Conservation (phyloP, 495 filamentous ascomycete species). For the Aspergillus biplanus region DNA sequence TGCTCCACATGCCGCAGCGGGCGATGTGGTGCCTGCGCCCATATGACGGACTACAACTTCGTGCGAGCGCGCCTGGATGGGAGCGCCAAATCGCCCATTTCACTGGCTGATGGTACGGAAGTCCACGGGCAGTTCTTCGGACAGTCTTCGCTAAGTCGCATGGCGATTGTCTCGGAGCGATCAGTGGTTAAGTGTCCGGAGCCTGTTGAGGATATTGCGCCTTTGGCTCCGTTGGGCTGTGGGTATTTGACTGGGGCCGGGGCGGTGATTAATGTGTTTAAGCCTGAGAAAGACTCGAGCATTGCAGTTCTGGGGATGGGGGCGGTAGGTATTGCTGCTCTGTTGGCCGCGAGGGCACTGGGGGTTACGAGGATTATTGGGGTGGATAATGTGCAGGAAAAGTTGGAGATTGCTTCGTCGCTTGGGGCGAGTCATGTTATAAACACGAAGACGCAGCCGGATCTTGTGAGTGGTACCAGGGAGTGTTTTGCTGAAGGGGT, state of each 20-base stretch:
- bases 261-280: constrained; percentile 45
- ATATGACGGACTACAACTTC: constrained; percentile 45
- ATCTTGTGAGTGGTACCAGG: constrained; percentile 33
- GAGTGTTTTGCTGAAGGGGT: constrained; percentile 36
- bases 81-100: constrained; percentile 23
- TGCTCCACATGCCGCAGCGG: constrained; percentile 34
- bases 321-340: constrained; percentile 46
- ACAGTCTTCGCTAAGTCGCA: constrained; percentile 42
- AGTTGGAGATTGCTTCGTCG: constrained; percentile 42
- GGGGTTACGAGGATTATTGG: constrained; percentile 41
- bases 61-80: constrained; percentile 28
- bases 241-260: constrained; percentile 53
- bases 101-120: constrained; percentile 29
- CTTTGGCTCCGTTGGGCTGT: constrained; percentile 49
- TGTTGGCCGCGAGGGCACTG: constrained; percentile 34
- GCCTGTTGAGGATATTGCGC: constrained; percentile 30
- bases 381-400: constrained; percentile 45
- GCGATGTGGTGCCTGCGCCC: constrained; percentile 32
- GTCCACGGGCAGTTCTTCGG: constrained; percentile 48
- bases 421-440: constrained; percentile 50
- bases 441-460: constrained; percentile 29
- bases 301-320: constrained; percentile 48
- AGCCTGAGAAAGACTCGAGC: constrained; percentile 24
- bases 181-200: constrained; percentile 36
- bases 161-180: constrained; percentile 38